phyloP scores from a whole-genome alignment of 441 rosid species.

The Erodium trifolium region DNA sequence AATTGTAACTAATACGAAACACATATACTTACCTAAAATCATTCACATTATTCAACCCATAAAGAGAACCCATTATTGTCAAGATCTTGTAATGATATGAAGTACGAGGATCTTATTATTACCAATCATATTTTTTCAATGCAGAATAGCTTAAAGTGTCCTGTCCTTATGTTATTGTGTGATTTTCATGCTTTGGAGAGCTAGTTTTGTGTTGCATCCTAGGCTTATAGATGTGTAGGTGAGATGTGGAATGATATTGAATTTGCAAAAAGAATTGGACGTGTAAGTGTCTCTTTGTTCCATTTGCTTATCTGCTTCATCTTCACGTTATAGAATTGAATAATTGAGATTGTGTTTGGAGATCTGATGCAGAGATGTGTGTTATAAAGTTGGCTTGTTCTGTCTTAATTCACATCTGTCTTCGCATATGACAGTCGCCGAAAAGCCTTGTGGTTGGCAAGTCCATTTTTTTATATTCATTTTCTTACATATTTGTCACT shows the following conservation, averaged over 20 bases:
- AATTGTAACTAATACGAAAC: slow-evolving; percentile 20
- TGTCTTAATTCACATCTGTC: background rate
- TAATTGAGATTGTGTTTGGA: background rate
- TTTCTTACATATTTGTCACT: background rate
- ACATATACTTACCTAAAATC: slow-evolving; percentile 9
- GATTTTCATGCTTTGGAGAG: background rate
- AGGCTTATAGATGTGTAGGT: background rate
- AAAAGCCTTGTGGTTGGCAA: background rate
- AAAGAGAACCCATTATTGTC: background rate
- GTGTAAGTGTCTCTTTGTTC: background rate
- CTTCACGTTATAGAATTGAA: background rate
- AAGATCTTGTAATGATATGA: background rate
- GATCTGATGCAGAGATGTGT: background rate
- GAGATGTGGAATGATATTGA: background rate
- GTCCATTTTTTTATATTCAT: background rate
- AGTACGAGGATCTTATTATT: background rate
- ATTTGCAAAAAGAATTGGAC: background rate
- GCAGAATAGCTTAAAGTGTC: background rate
- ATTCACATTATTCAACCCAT: background rate
- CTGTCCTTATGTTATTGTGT: background rate
- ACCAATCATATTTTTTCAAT: background rate
- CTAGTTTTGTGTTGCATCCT: background rate
- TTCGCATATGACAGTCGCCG: background rate
- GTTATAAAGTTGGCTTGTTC: background rate
- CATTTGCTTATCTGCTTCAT: background rate